phyloP scores from a whole-genome alignment of 2,329 filamentous ascomycete genomes.

The Ceratocystis colombiana region DNA sequence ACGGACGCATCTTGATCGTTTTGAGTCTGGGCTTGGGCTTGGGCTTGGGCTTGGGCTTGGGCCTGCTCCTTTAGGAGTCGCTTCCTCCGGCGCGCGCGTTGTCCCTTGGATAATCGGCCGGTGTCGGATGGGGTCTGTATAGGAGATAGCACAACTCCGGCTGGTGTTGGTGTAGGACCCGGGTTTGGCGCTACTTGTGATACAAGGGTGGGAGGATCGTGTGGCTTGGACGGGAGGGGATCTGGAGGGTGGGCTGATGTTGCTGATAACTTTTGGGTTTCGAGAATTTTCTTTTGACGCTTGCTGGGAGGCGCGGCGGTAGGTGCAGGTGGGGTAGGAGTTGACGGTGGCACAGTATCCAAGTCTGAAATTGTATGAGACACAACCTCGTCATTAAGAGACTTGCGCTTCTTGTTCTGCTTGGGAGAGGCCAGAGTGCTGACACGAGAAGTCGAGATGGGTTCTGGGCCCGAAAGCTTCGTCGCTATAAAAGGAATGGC shows the following conservation, averaged over 20 bases:
- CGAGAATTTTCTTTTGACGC: slow-evolving; percentile 17
- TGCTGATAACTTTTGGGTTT: background rate
- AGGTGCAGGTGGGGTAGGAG: background rate
- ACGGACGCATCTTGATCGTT: background rate
- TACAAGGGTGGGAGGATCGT: too few species aligned
- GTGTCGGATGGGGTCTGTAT: background rate
- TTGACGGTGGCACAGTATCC: background rate
- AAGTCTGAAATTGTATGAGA: background rate
- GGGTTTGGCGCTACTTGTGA: background rate
- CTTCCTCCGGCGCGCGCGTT: slow-evolving; percentile 8
- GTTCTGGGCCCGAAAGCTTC: background rate
- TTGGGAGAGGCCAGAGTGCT: background rate
- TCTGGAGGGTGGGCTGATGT: background rate
- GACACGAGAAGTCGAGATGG: background rate
- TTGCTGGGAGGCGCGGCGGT: slow-evolving; percentile 11
- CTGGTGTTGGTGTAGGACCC: background rate
- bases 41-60: background rate
- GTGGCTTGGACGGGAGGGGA: background rate
- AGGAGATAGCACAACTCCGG: background rate
- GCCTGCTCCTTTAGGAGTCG: background rate
- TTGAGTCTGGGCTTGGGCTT: background rate
- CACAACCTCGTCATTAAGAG: background rate
- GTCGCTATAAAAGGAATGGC: background rate
- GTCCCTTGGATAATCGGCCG: background rate
- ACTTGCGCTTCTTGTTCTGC: slow-evolving; percentile 9